Evolutionary conservation across 2,329 filamentous ascomycete genomes (phyloP), one percentile per base, ranked within the genome.

Genomic region (Colletotrichum cordylinicola): DNA sequence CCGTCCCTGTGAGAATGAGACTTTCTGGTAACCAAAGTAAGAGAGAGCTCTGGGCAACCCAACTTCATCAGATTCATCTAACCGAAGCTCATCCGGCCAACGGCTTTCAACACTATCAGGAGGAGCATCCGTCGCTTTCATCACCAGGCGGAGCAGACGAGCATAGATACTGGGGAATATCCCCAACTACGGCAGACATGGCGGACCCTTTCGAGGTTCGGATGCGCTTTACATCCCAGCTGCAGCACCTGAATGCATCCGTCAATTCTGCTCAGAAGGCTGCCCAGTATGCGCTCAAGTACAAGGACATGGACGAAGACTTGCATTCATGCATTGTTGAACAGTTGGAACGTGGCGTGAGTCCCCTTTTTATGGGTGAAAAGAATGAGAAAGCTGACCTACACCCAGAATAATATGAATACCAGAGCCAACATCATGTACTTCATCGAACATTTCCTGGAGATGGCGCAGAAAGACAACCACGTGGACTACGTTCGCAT

Each of bases 341-440:
- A 86, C 96, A 98, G 85, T 90, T 99, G 35, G 96, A 98, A 85
- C 91, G 92, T 81, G 95, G 92, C 81, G 95, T 95, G 84, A 79
- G 88, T 83, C 6, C 9, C 4, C 8, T 21, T 8, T 4, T 21
- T 9, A 31, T 27, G 15, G 12, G n/a, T 15, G 29, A 60, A 16
- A 9, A 12, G 18, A 39, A 35, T 35, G 21, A 31, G 10, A 24
- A 58, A n/a, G 12, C 77, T 79, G 68, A 80, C 60, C 39, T 64
- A 10, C 12, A 4, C 64, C 18, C 80, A 96, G 91, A 98, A 95
- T 79, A 96, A 95, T 79, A 98, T 99, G 94, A 99, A 99, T 85
- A 98, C 94, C 67, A 91, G 96, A 76, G 98, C 97, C 75, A 99
- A 99, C 83, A 98, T 99, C 84, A 98, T 99, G 94, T 99, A 98